Evolutionary conservation across 108 stramenopile genomes (phyloP).

Genomic region (Skeletonema potamos): DNA sequence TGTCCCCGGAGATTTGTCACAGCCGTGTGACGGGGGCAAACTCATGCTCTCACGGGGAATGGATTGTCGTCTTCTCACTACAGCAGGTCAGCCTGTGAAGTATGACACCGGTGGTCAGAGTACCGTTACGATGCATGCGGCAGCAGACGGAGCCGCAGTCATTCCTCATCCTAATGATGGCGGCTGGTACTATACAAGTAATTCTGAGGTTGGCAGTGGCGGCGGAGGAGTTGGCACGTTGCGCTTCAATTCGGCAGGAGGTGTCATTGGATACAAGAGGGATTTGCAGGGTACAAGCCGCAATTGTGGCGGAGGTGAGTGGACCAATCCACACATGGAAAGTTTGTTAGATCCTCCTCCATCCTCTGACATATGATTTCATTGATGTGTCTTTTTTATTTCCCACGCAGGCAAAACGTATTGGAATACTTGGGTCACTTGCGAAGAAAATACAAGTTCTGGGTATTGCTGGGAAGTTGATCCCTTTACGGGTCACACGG

Average conservation of each 20-base stretch:
- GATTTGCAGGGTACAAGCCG: constrained; percentile 36
- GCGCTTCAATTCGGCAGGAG: constrained; percentile 44
- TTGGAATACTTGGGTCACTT: constrained; percentile 55
- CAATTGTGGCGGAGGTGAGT: constrained; percentile 57
- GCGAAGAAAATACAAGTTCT: constrained; percentile 38
- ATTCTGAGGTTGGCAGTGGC: constrained; percentile 40
- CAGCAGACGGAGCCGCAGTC: constrained; percentile 51
- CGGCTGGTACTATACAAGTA: constrained; percentile 64
- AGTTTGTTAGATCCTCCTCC: no score
- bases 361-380: not conserved
- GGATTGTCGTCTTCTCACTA: not conserved
- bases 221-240: constrained; percentile 57
- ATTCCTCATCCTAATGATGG: constrained; percentile 31
- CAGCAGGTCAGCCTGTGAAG: not conserved
- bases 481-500: constrained; percentile 36
- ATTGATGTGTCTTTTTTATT: no score
- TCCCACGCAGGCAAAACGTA: constrained; percentile 28
- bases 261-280: constrained; percentile 40
- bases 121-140: constrained; percentile 18
- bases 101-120: not conserved
- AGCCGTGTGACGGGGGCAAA: not conserved
- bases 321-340: no score
- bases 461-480: constrained; percentile 55
- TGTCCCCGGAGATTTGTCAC: constrained; percentile 2
- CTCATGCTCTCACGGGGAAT: not conserved